Evolutionary conservation across 805 yeast species (phyloP).

Genomic region (Starmerella riodocensis): DNA sequence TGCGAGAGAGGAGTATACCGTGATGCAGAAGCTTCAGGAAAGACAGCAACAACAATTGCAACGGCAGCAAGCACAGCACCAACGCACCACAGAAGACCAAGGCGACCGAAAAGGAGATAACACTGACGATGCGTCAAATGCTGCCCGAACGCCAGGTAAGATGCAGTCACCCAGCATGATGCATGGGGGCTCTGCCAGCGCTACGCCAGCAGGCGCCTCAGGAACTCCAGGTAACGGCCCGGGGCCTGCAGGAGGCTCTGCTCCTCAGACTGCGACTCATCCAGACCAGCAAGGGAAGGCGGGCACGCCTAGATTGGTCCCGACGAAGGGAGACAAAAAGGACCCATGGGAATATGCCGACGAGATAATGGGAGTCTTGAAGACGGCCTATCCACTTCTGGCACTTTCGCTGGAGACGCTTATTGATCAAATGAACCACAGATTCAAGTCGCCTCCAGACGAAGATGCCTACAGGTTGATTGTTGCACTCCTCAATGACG

Average conservation of each 20-base stretch:
- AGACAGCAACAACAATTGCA: slow-evolving; percentile 2
- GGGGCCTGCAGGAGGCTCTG: background rate
- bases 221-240: slow-evolving; percentile 7
- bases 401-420: slow-evolving; percentile 87
- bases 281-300: background rate
- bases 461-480: slow-evolving; percentile 93
- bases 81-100: background rate
- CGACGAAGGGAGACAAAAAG: slow-evolving; percentile 23
- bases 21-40: slow-evolving; percentile 47
- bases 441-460: slow-evolving; percentile 87
- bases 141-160: background rate
- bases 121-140: background rate
- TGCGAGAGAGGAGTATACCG: slow-evolving; percentile 84
- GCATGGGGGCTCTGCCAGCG: background rate
- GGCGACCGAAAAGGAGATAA: background rate
- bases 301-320: slow-evolving; percentile 4
- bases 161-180: background rate
- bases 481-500: slow-evolving; percentile 84
- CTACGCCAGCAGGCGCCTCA: background rate
- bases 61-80: background rate
- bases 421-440: slow-evolving; percentile 86
- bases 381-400: slow-evolving; percentile 88
- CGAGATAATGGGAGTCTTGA: slow-evolving; percentile 86
- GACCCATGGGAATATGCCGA: slow-evolving; percentile 91
- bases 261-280: background rate